These are phyloP conservation scores for Malassezia arunalokei DNA, from an alignment of 1,284 basidiomycete species.

Conservation along the genomic window DNA sequence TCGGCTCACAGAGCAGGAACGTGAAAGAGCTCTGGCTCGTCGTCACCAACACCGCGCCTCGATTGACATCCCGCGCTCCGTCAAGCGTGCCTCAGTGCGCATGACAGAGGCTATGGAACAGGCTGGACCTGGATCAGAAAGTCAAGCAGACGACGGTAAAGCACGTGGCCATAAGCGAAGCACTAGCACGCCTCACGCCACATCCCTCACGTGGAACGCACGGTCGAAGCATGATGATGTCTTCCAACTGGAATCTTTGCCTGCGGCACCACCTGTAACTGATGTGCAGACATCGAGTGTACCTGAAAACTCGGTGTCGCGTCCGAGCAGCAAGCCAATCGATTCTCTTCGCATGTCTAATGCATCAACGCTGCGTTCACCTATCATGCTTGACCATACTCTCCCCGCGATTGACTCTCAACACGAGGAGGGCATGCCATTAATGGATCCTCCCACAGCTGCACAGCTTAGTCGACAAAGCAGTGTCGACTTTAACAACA, in stretches of 20 bases:
- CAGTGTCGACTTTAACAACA: slow-evolving; percentile 14
- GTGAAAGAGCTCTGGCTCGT: neutral
- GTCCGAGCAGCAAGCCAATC: neutral
- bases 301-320: neutral
- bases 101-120: slow-evolving; percentile 1
- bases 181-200: neutral
- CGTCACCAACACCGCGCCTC: slow-evolving; percentile 14
- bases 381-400: slow-evolving; percentile 5
- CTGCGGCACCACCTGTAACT: neutral
- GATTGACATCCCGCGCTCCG: slow-evolving; percentile 14
- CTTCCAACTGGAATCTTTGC: neutral
- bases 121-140: neutral
- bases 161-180: neutral
- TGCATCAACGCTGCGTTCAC: slow-evolving; percentile 7
- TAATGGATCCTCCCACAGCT: neutral
- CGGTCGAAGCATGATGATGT: neutral
- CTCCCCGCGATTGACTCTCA: neutral
- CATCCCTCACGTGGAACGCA: neutral
- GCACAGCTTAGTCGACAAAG: slow-evolving; percentile 7
- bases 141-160: neutral
- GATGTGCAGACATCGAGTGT: neutral
- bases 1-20: slow-evolving; percentile 7
- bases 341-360: neutral
- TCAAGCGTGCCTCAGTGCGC: slow-evolving; percentile 12
- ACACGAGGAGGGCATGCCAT: neutral